Conservation (phyloP, 2,329 filamentous ascomycete genomes). For the Sporothrix inflata region DNA sequence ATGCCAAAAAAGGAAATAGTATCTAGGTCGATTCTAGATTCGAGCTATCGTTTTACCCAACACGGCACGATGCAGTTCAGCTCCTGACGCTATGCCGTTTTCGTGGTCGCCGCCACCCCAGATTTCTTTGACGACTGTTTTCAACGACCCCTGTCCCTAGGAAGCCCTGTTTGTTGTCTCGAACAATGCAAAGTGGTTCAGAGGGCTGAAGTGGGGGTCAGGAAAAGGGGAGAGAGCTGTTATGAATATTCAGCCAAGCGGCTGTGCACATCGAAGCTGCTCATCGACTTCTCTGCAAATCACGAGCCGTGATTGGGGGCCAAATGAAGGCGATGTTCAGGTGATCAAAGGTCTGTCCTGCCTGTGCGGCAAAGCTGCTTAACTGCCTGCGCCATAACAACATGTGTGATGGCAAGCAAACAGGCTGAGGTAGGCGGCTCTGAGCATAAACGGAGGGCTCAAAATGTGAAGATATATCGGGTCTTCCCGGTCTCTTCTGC, state of each 20-base stretch:
- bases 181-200: not conserved
- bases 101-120: not conserved
- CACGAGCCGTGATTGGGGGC: not conserved
- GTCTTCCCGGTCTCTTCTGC: not conserved
- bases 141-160: not conserved
- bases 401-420: not conserved
- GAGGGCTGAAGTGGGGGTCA: not conserved
- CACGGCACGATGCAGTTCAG: not conserved
- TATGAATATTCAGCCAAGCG: not conserved
- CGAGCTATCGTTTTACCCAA: too few relatives aligned
- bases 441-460: not conserved
- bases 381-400: not conserved
- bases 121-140: not conserved
- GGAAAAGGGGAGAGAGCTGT: not conserved
- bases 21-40: not conserved
- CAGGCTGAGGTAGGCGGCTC: not conserved
- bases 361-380: not conserved
- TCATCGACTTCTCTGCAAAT: not conserved
- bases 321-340: not conserved
- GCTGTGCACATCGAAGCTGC: not conserved
- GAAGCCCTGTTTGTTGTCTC: not conserved
- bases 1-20: not conserved
- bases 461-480: not conserved
- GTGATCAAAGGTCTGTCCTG: not conserved
- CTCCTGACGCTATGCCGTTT: not conserved